Percentiles rank a stretch among this genome's conserved stretches.
Evolutionary conservation across 1,284 basidiomycete genomes (phyloP).

Genomic region (Leccinum fuscescens): DNA sequence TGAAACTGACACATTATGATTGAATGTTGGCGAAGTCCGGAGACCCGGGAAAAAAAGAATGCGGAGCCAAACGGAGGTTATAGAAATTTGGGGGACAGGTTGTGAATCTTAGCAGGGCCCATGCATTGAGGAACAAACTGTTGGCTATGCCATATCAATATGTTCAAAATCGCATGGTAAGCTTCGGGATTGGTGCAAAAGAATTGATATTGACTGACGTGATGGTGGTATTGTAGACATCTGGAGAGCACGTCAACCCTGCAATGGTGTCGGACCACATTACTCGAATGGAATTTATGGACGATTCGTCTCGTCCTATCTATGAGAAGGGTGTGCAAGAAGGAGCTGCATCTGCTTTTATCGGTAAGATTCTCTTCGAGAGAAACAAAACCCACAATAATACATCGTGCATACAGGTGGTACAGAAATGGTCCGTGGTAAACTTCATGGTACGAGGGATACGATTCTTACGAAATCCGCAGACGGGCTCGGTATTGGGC

Average conservation of each 20-base stretch:
- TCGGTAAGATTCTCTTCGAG: background rate
- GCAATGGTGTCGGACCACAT: constrained; percentile 16
- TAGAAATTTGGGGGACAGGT: no score
- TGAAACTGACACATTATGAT: no score
- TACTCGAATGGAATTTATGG: constrained; percentile 6
- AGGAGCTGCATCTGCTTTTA: constrained; percentile 6
- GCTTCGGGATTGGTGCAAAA: background rate
- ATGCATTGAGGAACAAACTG: constrained; percentile 3
- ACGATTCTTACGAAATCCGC: background rate
- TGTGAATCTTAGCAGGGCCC: no score
- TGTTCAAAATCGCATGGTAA: constrained; percentile 12
- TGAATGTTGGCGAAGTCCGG: no score
- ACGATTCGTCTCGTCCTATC: background rate
- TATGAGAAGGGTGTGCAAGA: constrained; percentile 13
- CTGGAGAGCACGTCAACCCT: background rate
- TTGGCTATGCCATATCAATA: constrained; percentile 15
- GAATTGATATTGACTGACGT: background rate
- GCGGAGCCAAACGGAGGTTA: no score
- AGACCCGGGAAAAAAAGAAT: no score
- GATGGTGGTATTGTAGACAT: background rate
- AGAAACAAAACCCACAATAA: background rate
- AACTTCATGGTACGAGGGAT: no score
- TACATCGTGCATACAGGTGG: background rate
- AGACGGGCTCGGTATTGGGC: background rate
- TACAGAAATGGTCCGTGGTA: constrained; percentile 13